Conservation (phyloP, 495 filamentous ascomycete genomes). For the Aspergillus kassunensis region DNA sequence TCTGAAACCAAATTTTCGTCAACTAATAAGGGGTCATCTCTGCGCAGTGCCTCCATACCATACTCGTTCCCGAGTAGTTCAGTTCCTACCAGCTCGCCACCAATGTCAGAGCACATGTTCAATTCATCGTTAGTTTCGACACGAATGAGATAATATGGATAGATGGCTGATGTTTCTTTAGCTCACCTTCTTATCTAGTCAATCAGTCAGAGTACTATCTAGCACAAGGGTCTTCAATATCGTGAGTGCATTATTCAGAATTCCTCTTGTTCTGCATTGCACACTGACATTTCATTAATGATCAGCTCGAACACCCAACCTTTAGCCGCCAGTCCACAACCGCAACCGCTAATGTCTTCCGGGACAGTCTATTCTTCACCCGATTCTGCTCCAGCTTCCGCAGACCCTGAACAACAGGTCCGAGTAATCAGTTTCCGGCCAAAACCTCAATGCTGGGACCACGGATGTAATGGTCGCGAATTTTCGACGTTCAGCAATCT, state of each 20-base stretch:
- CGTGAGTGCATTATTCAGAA: slow-evolving; percentile 16
- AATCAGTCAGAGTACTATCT: slow-evolving; percentile 31
- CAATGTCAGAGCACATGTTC: slow-evolving; percentile 20
- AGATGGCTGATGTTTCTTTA: slow-evolving; percentile 4
- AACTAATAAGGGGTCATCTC: not conserved
- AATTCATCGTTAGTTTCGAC: slow-evolving; percentile 14
- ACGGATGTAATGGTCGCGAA: slow-evolving; percentile 89
- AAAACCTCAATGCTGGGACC: slow-evolving; percentile 93
- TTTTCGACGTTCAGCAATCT: slow-evolving; percentile 97
- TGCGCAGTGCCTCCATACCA: slow-evolving; percentile 16
- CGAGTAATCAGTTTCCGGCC: slow-evolving; percentile 71
- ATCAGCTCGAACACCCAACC: slow-evolving; percentile 22
- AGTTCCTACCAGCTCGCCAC: slow-evolving; percentile 17
- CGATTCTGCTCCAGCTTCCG: slow-evolving; percentile 23
- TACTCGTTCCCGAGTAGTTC: slow-evolving; percentile 23
- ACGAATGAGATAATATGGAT: not conserved
- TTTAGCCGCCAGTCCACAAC: slow-evolving; percentile 26
- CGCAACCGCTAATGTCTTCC: slow-evolving; percentile 24
- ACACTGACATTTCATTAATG: not conserved
- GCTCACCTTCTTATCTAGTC: slow-evolving; percentile 23
- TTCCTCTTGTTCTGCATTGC: not conserved
- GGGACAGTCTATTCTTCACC: slow-evolving; percentile 32
- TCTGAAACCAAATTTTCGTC: not conserved
- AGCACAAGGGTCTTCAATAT: slow-evolving; percentile 21
- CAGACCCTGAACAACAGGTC: slow-evolving; percentile 50